phyloP scores from a whole-genome alignment of 2,329 filamentous ascomycete genomes.

The Botryosphaeria agaves region DNA sequence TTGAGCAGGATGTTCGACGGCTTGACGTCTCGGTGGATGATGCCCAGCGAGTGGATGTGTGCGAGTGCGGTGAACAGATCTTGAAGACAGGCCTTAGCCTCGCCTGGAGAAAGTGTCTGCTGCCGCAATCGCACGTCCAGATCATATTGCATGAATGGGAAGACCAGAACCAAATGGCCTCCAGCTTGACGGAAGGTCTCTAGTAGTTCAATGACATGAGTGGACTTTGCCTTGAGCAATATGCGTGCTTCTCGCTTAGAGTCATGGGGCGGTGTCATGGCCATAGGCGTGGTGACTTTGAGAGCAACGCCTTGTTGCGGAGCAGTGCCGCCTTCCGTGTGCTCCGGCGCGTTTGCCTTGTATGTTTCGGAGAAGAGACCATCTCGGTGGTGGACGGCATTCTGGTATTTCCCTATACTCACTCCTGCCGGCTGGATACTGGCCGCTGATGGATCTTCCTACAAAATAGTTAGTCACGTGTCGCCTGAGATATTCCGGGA shows the following conservation, averaged over 20 bases:
- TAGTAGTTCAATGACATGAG: slow-evolving; percentile 48
- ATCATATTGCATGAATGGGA: slow-evolving; percentile 66
- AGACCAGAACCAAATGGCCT: slow-evolving; percentile 59
- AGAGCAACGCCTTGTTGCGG: slow-evolving; percentile 58
- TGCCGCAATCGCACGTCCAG: slow-evolving; percentile 48
- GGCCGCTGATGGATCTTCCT: too few relatives aligned
- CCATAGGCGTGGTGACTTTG: slow-evolving; percentile 67
- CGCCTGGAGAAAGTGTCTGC: slow-evolving; percentile 19
- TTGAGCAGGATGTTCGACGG: slow-evolving; percentile 72
- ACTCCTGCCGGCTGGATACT: slow-evolving; percentile 16
- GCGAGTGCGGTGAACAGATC: slow-evolving; percentile 55
- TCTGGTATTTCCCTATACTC: slow-evolving; percentile 37
- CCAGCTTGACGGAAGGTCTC: slow-evolving; percentile 55
- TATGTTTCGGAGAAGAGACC: slow-evolving; percentile 78
- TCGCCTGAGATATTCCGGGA: too few relatives aligned
- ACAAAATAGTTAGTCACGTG: too few relatives aligned
- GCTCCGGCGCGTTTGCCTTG: slow-evolving; percentile 34
- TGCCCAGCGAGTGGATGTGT: slow-evolving; percentile 53
- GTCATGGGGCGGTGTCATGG: slow-evolving; percentile 65
- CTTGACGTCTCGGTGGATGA: slow-evolving; percentile 90
- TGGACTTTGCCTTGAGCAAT: slow-evolving; percentile 38
- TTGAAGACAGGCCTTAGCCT: slow-evolving; percentile 34
- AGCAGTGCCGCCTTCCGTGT: slow-evolving; percentile 5
- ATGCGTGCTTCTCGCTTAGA: slow-evolving; percentile 65
- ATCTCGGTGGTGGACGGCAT: slow-evolving; percentile 37